Base-by-base conservation (phyloP, 1,284 basidiomycete species). In the Leccinum fallax region DNA sequence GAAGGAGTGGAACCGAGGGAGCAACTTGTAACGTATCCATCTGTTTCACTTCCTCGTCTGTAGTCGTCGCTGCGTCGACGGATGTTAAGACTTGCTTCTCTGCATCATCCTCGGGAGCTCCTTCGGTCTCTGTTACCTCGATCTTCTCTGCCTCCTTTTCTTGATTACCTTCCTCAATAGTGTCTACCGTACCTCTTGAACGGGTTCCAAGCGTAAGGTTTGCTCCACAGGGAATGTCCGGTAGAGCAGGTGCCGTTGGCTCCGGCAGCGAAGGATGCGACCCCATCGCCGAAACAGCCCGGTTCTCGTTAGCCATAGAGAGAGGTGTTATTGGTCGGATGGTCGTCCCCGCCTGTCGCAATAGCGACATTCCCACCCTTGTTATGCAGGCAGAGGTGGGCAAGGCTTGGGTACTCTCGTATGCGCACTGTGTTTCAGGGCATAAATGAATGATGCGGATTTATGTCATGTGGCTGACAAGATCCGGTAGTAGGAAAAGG, bases 191-290 rank as follows among this genome's bases (percentile, higher is more conserved):
- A 13, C 46, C 59, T 58, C 43, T 62, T 9, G 59, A 19, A 28
- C 58, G 56, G 6, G 63, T 58, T 36, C 63, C 71, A 32, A 64
- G 63, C 6, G 67, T 57, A 34, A 67, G 63, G 13, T 72, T 54
- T 32, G 57, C 57, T 36, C 63, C 74, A 38, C 64, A 64, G 2
- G 71, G 67, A 8, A 66, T 26, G 52, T 71, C 68, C 5, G 59
- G 56, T 19, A 63, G 53, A 61, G 28, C 58, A 19, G 72, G 57
- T 4, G 53, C 54, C 34, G 53, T 57, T 19, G 59, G 43, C n/a
- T 60, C 56, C 4, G 51, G 28, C 4, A 57, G 55, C 54, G 51
- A 21, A n/a, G 61, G 43, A 55, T 15, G 63, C 15, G 58, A 62
- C 16, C 40, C 30, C 10, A 34, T 36, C 53, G 34, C 28, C 19